Conservation (phyloP, 2,329 filamentous ascomycete species). For the Xenoacremonium recifei region DNA sequence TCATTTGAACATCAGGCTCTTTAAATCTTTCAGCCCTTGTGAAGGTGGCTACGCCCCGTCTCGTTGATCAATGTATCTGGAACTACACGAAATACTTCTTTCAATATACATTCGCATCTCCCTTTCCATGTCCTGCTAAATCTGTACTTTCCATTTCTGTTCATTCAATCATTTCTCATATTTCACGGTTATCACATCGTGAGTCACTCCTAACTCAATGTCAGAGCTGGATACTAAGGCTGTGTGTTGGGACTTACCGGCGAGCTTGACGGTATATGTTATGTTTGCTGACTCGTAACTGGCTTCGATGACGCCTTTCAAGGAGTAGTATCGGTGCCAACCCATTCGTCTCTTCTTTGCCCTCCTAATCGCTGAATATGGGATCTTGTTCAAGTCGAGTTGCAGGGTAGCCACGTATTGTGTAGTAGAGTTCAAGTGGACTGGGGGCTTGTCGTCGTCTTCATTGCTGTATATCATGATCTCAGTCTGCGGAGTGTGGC, state of each 20-base stretch:
- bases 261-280: constrained; percentile 36
- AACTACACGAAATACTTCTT: too few species aligned
- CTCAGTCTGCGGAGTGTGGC: constrained; percentile 35
- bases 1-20: too few species aligned
- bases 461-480: constrained; percentile 37
- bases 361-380: constrained; percentile 27
- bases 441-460: constrained; percentile 28
- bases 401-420: constrained; percentile 33
- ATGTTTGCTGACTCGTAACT: constrained; percentile 38
- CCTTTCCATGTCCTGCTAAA: too few species aligned
- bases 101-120: too few species aligned
- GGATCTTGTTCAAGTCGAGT: constrained; percentile 35
- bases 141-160: too few species aligned
- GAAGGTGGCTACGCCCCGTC: too few species aligned
- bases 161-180: constrained; percentile 32
- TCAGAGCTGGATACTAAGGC: not conserved
- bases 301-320: constrained; percentile 36
- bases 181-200: constrained; percentile 35
- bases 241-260: constrained; percentile 25
- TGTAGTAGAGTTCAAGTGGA: constrained; percentile 30
- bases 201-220: constrained; percentile 31
- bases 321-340: constrained; percentile 35
- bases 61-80: too few species aligned
- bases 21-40: too few species aligned
- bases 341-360: constrained; percentile 34